Base-by-base conservation (phyloP, 1,284 basidiomycete species). In the Ceratorhiza oryzae-sativae region DNA sequence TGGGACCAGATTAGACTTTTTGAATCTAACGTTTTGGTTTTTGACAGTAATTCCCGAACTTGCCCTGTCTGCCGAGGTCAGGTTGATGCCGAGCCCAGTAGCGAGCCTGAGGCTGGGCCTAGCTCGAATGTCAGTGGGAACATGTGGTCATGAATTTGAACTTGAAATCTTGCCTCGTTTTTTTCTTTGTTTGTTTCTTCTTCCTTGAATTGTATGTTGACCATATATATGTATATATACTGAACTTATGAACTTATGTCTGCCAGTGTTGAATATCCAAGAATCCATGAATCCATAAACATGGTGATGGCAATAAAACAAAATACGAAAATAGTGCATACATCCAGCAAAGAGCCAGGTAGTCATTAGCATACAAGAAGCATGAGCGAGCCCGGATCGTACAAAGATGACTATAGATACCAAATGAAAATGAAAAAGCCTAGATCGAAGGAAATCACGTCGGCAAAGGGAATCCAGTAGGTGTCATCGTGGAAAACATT, bases 31-130 rank as follows among this genome's bases (percentile, higher is more conserved):
- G 5, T 30, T 46, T 45, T 15, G 27, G 10, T 30, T 27, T 45
- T 68, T 68, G 49, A 41, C 51, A 68, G 65, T 49, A 60, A 72
- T 42, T 71, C 71, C 23, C 55, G 62, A 27, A 74, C 55, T 62
- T 72, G 73, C 62, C 73, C 73, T 13, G 71, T 74, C 27, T 74
- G 73, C 48, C 73, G 73, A 3, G 71, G 73, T 5, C 61, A 74
- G 30, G 59, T 39, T n/a, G 56, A 71, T 39, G 68, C 51, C 25
- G 68, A 71, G 39, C 51, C 27, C 51, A 32, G 36, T 18, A 41
- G 51, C 20, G 51, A 68, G 15, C 49, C 63, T 12, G 32, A 56
- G 34, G 63, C 63, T 25, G 63, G 63, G 8, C 63, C 63, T 3
- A 67, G 63, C 39, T 30, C 32, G 39, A 41, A 20, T 27, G 45